Evolutionary conservation across 805 yeast genomes (phyloP).

Genomic region (Teunomyces cretensis): DNA sequence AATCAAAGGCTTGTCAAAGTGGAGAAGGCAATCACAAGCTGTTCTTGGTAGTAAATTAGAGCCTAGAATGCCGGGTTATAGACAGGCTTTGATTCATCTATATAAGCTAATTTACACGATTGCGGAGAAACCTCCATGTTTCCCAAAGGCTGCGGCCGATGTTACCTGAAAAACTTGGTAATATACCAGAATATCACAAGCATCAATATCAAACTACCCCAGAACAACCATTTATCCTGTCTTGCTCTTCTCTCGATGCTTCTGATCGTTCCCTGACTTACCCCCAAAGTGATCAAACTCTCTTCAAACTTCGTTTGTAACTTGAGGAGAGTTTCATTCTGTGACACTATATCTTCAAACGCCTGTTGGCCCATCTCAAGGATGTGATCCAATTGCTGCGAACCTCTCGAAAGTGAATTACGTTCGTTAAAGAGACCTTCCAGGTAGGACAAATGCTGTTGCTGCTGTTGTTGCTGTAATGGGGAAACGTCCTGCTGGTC

Average conservation of each 20-base stretch:
- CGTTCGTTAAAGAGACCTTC: conserved; percentile 74
- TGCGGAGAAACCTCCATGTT: not conserved
- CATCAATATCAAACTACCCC: conserved; percentile 65
- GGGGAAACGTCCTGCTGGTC: conserved; percentile 20
- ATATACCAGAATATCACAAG: conserved; percentile 68
- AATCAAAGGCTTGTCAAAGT: not conserved
- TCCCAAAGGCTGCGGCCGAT: not conserved
- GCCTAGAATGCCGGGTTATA: not conserved
- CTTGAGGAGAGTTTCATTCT: conserved; percentile 66
- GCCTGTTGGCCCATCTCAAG: conserved; percentile 87
- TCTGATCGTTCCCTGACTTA: conserved; percentile 80
- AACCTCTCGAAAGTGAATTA: conserved; percentile 62
- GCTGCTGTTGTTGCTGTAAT: conserved; percentile 25
- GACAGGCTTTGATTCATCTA: conserved; percentile 1
- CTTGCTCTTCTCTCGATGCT: conserved; percentile 77
- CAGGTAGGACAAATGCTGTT: conserved; percentile 38
- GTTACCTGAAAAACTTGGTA: conserved; percentile 58
- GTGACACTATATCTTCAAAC: conserved; percentile 81
- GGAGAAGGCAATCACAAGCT: not conserved
- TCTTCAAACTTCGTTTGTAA: conserved; percentile 65
- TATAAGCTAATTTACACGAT: conserved; percentile 2
- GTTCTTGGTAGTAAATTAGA: no score
- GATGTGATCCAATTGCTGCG: conserved; percentile 83
- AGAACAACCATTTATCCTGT: conserved; percentile 85
- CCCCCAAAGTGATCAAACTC: conserved; percentile 78